These are phyloP conservation scores for Cladorrhinum sp. DNA, from an alignment of 2,329 filamentous ascomycete species.

Conservation along the genomic window DNA sequence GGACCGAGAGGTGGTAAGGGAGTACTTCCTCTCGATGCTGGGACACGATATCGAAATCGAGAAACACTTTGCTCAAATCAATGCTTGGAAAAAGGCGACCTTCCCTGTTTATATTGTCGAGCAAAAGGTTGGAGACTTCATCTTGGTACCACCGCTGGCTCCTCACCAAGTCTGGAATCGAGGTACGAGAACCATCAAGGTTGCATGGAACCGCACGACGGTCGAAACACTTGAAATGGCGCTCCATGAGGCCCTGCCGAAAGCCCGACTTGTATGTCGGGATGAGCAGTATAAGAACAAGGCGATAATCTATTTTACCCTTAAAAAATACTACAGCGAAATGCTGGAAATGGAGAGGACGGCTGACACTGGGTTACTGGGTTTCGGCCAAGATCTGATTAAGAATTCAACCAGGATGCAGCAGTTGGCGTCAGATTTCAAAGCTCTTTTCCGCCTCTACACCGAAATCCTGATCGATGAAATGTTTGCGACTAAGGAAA, in stretches of 20 bases:
- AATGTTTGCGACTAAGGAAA: constrained; percentile 73
- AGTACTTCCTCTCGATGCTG: constrained; percentile 89
- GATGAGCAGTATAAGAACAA: constrained; percentile 99
- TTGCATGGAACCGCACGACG: constrained; percentile 95
- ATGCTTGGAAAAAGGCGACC: constrained; percentile 91
- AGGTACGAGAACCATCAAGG: constrained; percentile 93
- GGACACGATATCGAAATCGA: constrained; percentile 97
- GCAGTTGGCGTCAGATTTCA: constrained; percentile 80
- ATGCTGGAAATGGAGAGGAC: constrained; percentile 53
- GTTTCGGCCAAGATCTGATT: constrained; percentile 43
- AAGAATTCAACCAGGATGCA: constrained; percentile 47
- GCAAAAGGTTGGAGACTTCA: constrained; percentile 86
- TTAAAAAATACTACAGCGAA: constrained; percentile 72
- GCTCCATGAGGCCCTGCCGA: constrained; percentile 80
- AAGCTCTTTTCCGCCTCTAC: constrained; percentile 72
- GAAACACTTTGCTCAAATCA: constrained; percentile 92
- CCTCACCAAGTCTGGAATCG: constrained; percentile 99
- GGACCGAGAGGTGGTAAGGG: constrained; percentile 83
- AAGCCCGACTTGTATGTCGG: constrained; percentile 85
- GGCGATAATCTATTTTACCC: constrained; percentile 84
- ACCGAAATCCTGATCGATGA: constrained; percentile 79
- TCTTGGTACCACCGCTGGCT: constrained; percentile 86
- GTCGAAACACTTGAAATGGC: constrained; percentile 87
- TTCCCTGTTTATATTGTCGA: constrained; percentile 93
- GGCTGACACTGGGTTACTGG: constrained; percentile 45